Evolutionary conservation across 495 filamentous ascomycete species (phyloP).

Genomic region (Neurospora africana): DNA sequence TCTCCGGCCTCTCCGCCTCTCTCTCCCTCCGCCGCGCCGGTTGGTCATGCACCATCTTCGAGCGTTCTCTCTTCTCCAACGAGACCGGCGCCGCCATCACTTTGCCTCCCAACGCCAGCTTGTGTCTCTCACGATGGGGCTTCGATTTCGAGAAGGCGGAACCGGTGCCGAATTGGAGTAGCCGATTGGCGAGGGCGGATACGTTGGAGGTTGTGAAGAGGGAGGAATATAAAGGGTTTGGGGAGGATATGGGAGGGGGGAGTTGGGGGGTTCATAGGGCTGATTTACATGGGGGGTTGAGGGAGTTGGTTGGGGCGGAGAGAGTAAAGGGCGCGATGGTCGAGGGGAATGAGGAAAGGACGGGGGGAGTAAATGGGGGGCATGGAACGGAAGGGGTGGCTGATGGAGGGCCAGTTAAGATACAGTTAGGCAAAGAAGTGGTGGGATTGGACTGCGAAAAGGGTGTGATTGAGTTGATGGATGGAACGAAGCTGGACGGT

Average conservation of each 20-base stretch:
- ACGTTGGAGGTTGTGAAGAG: conserved; percentile 15
- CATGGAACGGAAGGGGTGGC: not conserved
- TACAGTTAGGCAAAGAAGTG: conserved; percentile 20
- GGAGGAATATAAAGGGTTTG: conserved; percentile 25
- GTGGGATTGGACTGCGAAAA: conserved; percentile 15
- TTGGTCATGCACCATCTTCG: conserved; percentile 40
- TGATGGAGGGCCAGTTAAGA: conserved; percentile 19
- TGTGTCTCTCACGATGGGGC: conserved; percentile 36
- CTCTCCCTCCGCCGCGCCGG: conserved; percentile 40
- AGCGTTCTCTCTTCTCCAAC: conserved; percentile 41
- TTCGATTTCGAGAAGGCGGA: conserved; percentile 29
- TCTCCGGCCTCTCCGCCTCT: conserved; percentile 26
- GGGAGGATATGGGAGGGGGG: conserved; percentile 8
- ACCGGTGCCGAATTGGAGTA: conserved; percentile 21
- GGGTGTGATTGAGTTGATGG: conserved; percentile 10
- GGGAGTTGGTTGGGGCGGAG: conserved; percentile 26
- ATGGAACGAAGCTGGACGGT: conserved; percentile 6
- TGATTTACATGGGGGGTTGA: conserved; percentile 44
- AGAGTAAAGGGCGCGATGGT: conserved; percentile 1
- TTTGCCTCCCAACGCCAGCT: conserved; percentile 37
- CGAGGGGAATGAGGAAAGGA: rapidly evolving
- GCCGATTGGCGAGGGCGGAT: conserved; percentile 19
- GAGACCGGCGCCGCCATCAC: conserved; percentile 47
- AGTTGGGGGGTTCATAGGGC: conserved; percentile 38
- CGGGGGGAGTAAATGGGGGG: not conserved